Conservation (phyloP, 495 filamentous ascomycete species). For the Tuber umbilicatum region DNA sequence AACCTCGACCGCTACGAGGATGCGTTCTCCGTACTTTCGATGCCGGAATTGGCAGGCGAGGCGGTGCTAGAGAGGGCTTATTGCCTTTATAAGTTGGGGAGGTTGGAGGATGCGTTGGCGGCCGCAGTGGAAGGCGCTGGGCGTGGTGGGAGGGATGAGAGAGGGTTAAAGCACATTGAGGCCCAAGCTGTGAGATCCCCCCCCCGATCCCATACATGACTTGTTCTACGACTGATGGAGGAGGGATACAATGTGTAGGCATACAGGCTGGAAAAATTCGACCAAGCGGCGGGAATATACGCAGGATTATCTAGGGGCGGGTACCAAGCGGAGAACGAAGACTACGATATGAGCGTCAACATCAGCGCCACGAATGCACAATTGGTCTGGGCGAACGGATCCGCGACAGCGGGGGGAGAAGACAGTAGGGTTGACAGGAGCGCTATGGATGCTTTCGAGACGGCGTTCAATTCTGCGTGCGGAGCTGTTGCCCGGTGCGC, state of each 20-base stretch:
- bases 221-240: neutral
- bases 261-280: slow-evolving; percentile 80
- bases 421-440: slow-evolving; percentile 59
- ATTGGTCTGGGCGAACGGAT: slow-evolving; percentile 58
- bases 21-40: slow-evolving; percentile 64
- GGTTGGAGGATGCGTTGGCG: slow-evolving; percentile 62
- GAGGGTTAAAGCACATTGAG: slow-evolving; percentile 73
- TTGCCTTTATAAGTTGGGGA: slow-evolving; percentile 79
- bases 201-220: neutral
- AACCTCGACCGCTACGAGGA: slow-evolving; percentile 94
- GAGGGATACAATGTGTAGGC: slow-evolving; percentile 46
- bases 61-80: slow-evolving; percentile 80
- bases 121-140: slow-evolving; percentile 50
- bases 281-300: slow-evolving; percentile 63
- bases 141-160: slow-evolving; percentile 37
- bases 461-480: slow-evolving; percentile 87
- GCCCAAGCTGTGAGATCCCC: slow-evolving; percentile 65
- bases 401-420: slow-evolving; percentile 27
- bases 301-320: slow-evolving; percentile 51
- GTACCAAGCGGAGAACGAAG: slow-evolving; percentile 55
- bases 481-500: slow-evolving; percentile 73
- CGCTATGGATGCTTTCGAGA: slow-evolving; percentile 87
- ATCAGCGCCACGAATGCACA: slow-evolving; percentile 72
- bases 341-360: slow-evolving; percentile 84
- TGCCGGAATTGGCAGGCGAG: slow-evolving; percentile 57